Evolutionary conservation across 2,329 filamentous ascomycete species (phyloP), one percentile per base, ranked within the genome.

Genomic region (Talaromyces pinophilus): DNA sequence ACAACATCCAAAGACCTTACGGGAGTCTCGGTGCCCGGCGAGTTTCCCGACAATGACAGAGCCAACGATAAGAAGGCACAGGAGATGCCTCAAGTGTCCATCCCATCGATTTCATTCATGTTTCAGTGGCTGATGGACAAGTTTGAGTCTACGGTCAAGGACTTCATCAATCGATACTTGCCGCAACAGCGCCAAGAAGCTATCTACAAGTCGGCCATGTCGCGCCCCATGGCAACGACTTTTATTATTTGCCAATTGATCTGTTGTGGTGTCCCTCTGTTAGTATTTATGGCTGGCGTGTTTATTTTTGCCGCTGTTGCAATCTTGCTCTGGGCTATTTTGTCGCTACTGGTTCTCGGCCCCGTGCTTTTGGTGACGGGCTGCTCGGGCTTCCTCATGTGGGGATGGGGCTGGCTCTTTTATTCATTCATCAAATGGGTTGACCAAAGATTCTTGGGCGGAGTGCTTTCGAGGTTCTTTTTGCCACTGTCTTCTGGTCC

Each of bases 261-360:
- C 19, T 78, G 76, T 62, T 76, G 75, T 25, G 75, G 74, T 1
- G 72, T 78, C 5, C 76, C 76, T n/a, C 44, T 77, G 28, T 62
- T 78, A 11, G 70, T 77, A 0, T 77, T 77, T 22, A 44, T 77
- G 25, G 74, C 72, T 0, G 76, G 75, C 0, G 73, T 75, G 25
- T 72, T 76, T 33, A 17, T 77, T 4, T 76, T 78, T 60, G 75
- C 75, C 0, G 73, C 72, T 2, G 73, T 77, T 3, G 71, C 75
- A 5, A 63, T 74, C 13, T 13, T 76, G 11, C 67, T 77, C 7
- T 77, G 74, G 75, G 70, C 69, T 6, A 35, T 77, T 11, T 64
- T 78, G 33, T 74, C 74, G 30, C 55, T 76, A 57, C 65, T 78
- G 19, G 70, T 77, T 30, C 69, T 76, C 3, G 74, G 74, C 1